Evolutionary conservation across 1,284 basidiomycete species (phyloP).

Genomic region (Polyporus tsugae): DNA sequence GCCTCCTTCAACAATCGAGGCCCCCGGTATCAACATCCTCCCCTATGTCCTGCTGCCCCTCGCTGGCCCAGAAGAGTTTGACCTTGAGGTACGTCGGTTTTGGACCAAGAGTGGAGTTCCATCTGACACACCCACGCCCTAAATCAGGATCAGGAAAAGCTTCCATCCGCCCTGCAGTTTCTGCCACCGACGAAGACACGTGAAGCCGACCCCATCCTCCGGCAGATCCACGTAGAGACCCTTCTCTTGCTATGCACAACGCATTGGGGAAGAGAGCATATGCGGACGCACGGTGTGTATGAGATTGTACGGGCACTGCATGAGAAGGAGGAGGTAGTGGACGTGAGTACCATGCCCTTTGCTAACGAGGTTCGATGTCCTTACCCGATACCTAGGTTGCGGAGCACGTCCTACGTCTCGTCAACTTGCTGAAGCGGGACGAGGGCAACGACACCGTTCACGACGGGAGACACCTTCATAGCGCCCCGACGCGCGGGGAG

Average conservation of each 20-base stretch:
- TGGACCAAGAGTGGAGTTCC: neutral
- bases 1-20: slow-evolving; percentile 62
- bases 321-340: slow-evolving; percentile 81
- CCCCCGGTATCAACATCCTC: slow-evolving; percentile 84
- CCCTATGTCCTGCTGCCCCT: slow-evolving; percentile 90
- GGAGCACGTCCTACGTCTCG: slow-evolving; percentile 74
- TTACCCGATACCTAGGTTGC: slow-evolving; percentile 47
- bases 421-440: slow-evolving; percentile 77
- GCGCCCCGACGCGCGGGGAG: slow-evolving; percentile 36
- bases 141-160: slow-evolving; percentile 86
- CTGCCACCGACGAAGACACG: slow-evolving; percentile 86
- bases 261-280: slow-evolving; percentile 84
- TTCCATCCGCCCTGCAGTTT: slow-evolving; percentile 89
- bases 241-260: slow-evolving; percentile 91
- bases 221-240: slow-evolving; percentile 90
- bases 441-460: slow-evolving; percentile 62
- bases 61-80: slow-evolving; percentile 94
- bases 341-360: slow-evolving; percentile 52
- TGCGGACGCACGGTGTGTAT: slow-evolving; percentile 88
- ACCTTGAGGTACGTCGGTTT: slow-evolving; percentile 72
- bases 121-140: neutral
- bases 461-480: slow-evolving; percentile 33
- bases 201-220: slow-evolving; percentile 82
- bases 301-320: slow-evolving; percentile 87
- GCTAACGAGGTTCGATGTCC: too few species aligned